These are phyloP conservation scores for Metarhizium rileyi DNA, from an alignment of 2,329 filamentous ascomycete genomes.

Conservation along the genomic window DNA sequence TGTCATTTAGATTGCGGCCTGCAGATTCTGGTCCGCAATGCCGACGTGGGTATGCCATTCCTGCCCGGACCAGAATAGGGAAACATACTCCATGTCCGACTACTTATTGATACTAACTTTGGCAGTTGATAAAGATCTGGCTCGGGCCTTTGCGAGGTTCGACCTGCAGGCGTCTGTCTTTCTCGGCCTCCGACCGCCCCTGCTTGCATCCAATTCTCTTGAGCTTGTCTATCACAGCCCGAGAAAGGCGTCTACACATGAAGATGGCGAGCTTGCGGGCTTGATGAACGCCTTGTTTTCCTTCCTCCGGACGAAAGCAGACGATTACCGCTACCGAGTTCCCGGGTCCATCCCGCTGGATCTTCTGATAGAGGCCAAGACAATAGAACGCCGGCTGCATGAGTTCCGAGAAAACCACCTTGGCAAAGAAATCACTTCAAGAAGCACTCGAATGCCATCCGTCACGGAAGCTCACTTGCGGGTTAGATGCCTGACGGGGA, in stretches of 20 bases:
- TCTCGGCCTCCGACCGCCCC: constrained; percentile 6
- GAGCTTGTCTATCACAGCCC: neutral
- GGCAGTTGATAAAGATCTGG: constrained; percentile 10
- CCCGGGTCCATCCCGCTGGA: constrained; percentile 2
- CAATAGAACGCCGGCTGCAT: constrained; percentile 5
- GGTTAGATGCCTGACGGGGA: constrained; percentile 7
- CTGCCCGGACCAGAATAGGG: too few species aligned
- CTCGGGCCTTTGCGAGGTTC: constrained; percentile 7
- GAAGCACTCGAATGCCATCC: constrained; percentile 2
- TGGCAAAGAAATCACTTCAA: neutral
- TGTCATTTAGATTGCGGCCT: constrained; percentile 9
- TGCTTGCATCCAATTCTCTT: neutral
- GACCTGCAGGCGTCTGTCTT: constrained; percentile 9
- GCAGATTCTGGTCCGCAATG: constrained; percentile 7
- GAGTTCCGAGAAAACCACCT: constrained; percentile 4
- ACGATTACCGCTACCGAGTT: constrained; percentile 6
- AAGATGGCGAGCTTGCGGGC: neutral
- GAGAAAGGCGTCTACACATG: neutral
- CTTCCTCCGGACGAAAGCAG: constrained; percentile 7
- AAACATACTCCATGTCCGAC: neutral
- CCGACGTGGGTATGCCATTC: constrained; percentile 1
- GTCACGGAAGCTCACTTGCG: constrained; percentile 5
- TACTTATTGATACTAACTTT: neutral
- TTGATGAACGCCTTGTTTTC: constrained; percentile 3
- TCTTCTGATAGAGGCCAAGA: constrained; percentile 3